Conservation (phyloP, 139 green algal genomes). For the Trebouxia sp. region DNA sequence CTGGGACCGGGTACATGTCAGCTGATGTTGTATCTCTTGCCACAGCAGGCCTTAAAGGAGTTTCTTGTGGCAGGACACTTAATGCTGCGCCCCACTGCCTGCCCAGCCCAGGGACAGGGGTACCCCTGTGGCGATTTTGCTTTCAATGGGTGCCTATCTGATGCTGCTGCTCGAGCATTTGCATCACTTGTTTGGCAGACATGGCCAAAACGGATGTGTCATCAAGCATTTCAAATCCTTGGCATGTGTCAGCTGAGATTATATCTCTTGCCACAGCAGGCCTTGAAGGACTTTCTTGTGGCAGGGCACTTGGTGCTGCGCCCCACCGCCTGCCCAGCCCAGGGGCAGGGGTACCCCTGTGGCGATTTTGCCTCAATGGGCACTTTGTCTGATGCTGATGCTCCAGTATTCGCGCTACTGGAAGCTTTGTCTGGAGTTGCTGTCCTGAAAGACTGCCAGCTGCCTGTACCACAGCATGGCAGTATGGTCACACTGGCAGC, state of each 20-base stretch:
- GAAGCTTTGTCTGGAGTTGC: background rate
- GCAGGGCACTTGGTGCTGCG: constrained; percentile 36
- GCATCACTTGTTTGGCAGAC: too few relatives aligned
- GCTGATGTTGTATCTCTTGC: constrained; percentile 18
- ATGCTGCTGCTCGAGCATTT: too few relatives aligned
- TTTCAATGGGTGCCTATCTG: too few relatives aligned
- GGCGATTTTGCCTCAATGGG: background rate
- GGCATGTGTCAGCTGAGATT: background rate
- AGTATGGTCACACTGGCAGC: too few relatives aligned
- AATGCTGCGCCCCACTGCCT: constrained; percentile 23
- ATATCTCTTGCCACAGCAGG: constrained; percentile 30
- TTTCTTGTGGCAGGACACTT: constrained; percentile 32
- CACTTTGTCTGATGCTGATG: background rate
- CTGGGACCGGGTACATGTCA: too few relatives aligned
- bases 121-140: background rate
- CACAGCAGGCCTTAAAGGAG: constrained; percentile 33
- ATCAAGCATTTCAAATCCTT: background rate
- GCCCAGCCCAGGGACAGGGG: constrained; percentile 18
- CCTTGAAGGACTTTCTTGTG: constrained; percentile 30
- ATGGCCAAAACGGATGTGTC: too few relatives aligned
- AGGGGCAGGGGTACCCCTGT: background rate
- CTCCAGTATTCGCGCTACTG: background rate
- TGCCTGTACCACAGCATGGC: background rate
- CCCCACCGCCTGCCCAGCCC: constrained; percentile 6
- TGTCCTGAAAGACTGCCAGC: background rate